These are phyloP conservation scores for Bruguiera hainesii DNA, from an alignment of 441 rosid genomes.

Conservation along the genomic window DNA sequence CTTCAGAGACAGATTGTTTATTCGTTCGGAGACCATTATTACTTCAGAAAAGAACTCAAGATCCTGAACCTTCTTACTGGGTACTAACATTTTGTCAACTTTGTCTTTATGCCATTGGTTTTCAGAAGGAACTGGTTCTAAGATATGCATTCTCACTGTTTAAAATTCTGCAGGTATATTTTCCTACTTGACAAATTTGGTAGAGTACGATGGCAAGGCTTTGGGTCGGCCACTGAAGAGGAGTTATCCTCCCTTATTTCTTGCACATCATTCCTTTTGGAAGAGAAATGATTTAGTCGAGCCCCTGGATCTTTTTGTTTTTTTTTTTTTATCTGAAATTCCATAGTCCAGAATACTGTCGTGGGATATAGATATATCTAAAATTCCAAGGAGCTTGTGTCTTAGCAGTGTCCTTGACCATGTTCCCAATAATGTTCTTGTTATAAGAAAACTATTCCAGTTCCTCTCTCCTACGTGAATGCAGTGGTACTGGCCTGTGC, in stretches of 20 bases:
- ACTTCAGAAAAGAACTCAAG: constrained; percentile 74
- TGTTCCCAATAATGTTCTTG: not conserved
- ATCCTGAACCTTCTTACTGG: constrained; percentile 88
- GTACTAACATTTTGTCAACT: constrained; percentile 52
- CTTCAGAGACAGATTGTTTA: constrained; percentile 65
- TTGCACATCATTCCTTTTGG: constrained; percentile 63
- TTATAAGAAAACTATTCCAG: not conserved
- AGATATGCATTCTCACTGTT: constrained; percentile 10
- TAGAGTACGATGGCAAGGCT: constrained; percentile 89
- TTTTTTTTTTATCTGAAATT: not conserved
- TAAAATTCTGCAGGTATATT: constrained; percentile 48
- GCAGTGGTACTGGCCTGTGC: constrained; percentile 12
- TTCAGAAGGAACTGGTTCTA: constrained; percentile 10
- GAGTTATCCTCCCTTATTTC: constrained; percentile 74
- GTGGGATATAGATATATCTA: not conserved
- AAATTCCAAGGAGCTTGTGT: not conserved
- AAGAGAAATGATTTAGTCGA: constrained; percentile 43
- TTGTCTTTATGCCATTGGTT: not conserved
- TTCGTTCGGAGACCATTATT: constrained; percentile 82
- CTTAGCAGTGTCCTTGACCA: no score
- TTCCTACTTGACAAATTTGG: constrained; percentile 76
- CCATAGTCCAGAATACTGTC: not conserved
- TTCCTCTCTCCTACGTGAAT: not conserved
- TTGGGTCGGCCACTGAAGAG: constrained; percentile 62
- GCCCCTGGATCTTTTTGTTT: not conserved